Conservation (phyloP, 1,284 basidiomycete species). For the Ustilago vetiveriae region DNA sequence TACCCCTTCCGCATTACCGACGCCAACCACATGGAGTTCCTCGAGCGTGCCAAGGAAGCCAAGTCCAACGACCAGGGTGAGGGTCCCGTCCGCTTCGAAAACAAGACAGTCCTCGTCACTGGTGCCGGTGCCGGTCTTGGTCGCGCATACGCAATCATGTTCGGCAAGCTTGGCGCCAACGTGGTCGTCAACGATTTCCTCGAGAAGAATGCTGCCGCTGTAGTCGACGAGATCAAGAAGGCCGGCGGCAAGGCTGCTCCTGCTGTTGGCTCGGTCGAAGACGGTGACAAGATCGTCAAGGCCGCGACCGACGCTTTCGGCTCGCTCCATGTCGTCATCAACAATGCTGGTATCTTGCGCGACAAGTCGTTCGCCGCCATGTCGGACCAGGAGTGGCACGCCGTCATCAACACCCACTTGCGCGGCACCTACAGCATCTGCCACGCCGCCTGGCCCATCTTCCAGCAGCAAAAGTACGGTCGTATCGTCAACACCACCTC, state of each 20-base stretch:
- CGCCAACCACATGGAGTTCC: slow-evolving; percentile 71
- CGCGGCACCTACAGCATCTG: slow-evolving; percentile 73
- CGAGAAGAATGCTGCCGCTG: slow-evolving; percentile 81
- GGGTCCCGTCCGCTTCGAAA: slow-evolving; percentile 81
- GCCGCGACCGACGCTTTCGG: slow-evolving; percentile 88
- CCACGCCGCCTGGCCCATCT: slow-evolving; percentile 95
- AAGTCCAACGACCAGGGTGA: slow-evolving; percentile 78
- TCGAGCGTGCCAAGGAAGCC: slow-evolving; percentile 76
- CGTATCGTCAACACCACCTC: slow-evolving; percentile 94
- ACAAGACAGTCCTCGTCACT: slow-evolving; percentile 91
- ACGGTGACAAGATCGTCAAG: slow-evolving; percentile 87
- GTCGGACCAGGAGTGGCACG: slow-evolving; percentile 93
- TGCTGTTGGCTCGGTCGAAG: slow-evolving; percentile 85
- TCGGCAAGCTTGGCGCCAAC: slow-evolving; percentile 88
- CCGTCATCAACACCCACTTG: slow-evolving; percentile 87
- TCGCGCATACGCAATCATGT: slow-evolving; percentile 90
- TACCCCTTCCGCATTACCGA: slow-evolving; percentile 80
- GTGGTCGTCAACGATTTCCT: slow-evolving; percentile 96
- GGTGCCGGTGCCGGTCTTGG: slow-evolving; percentile 77
- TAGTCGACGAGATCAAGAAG: slow-evolving; percentile 86
- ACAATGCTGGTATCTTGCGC: slow-evolving; percentile 93
- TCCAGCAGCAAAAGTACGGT: slow-evolving; percentile 96
- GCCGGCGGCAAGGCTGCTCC: slow-evolving; percentile 88
- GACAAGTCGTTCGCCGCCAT: slow-evolving; percentile 87
- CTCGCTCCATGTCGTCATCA: slow-evolving; percentile 83